Conservation (phyloP, 2,329 filamentous ascomycete species). For the Aureobasidium namibiae region DNA sequence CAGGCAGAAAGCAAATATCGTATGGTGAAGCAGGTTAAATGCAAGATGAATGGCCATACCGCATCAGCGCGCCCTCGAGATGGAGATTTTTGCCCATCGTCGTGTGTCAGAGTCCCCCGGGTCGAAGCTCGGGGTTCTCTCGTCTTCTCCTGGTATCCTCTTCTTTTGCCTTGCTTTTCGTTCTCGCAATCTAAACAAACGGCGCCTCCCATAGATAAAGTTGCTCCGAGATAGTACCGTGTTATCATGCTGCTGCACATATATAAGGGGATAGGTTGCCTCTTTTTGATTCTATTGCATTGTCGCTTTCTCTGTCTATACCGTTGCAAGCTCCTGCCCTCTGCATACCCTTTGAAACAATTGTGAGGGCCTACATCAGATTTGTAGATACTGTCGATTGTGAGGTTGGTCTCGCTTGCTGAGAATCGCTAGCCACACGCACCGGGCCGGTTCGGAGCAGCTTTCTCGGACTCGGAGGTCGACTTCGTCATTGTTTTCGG, state of each 20-base stretch:
- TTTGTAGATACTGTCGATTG: background rate
- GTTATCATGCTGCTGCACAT: background rate
- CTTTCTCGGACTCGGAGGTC: background rate
- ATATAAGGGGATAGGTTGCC: background rate
- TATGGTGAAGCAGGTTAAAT: background rate
- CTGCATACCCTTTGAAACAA: background rate
- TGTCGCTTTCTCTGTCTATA: background rate
- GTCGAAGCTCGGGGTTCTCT: background rate
- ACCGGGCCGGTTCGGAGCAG: slow-evolving; percentile 7
- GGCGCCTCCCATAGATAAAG: background rate
- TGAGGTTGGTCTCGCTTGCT: background rate
- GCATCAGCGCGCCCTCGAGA: background rate
- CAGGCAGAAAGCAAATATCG: background rate
- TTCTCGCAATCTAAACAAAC: background rate
- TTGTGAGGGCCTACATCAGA: too few relatives aligned
- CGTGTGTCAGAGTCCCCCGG: background rate
- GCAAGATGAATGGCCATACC: background rate
- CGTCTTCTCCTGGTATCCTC: background rate
- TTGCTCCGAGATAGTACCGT: slow-evolving; percentile 7
- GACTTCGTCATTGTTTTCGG: background rate
- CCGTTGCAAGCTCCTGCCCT: too few relatives aligned
- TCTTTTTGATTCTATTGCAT: background rate
- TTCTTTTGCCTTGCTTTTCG: background rate
- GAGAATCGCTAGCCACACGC: background rate
- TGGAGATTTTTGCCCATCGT: background rate